Evolutionary conservation across 2,329 filamentous ascomycete species (phyloP).

Genomic region (Xylariaceae sp.): DNA sequence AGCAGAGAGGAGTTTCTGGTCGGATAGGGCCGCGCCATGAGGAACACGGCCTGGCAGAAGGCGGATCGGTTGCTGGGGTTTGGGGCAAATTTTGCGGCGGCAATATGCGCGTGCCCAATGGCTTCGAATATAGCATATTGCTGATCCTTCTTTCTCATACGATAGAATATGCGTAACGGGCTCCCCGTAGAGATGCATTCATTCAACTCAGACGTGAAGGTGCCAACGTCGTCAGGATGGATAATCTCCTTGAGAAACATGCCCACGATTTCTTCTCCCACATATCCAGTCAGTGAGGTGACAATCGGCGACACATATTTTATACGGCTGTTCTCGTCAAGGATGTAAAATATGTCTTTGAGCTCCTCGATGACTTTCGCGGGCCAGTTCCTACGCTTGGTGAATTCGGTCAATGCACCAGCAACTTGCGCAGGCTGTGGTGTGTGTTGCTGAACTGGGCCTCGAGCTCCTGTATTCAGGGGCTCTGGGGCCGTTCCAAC

Average conservation of each 20-base stretch:
- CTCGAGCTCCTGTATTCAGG: constrained; percentile 33
- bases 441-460: constrained; percentile 18
- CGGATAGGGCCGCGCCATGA: constrained; percentile 86
- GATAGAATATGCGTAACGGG: constrained; percentile 77
- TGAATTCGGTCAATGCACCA: constrained; percentile 53
- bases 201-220: constrained; percentile 83
- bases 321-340: constrained; percentile 78
- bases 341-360: constrained; percentile 80
- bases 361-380: constrained; percentile 85
- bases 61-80: constrained; percentile 60
- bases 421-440: constrained; percentile 31
- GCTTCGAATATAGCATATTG: constrained; percentile 79
- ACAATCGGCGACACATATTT: constrained; percentile 81
- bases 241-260: constrained; percentile 75
- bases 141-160: constrained; percentile 69
- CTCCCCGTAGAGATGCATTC: constrained; percentile 81
- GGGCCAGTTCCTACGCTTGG: constrained; percentile 69
- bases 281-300: constrained; percentile 69
- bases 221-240: constrained; percentile 76
- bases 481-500: constrained; percentile 19
- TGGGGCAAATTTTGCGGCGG: constrained; percentile 58
- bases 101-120: constrained; percentile 87
- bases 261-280: constrained; percentile 63
- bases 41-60: constrained; percentile 84
- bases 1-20: constrained; percentile 79